Evolutionary conservation across 305 asterid species (phyloP).

Genomic region (Solanum hybrid): DNA sequence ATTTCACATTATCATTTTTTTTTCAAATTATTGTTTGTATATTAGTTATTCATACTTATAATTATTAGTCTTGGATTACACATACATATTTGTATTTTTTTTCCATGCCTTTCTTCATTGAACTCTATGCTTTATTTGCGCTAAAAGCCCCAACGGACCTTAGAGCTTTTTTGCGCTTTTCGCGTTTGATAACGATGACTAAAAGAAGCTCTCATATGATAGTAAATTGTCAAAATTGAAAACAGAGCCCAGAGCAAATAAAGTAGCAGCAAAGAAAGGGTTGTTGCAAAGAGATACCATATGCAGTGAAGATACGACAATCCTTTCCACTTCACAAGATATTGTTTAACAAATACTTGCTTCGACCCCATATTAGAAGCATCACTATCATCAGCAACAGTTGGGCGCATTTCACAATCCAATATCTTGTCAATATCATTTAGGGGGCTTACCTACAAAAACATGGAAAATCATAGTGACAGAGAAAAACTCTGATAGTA

Average conservation of each 20-base stretch:
- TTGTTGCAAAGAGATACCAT: slow-evolving; percentile 38
- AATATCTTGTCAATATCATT: slow-evolving; percentile 83
- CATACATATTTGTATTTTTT: background rate
- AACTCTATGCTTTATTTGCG: background rate
- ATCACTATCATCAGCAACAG: slow-evolving; percentile 56
- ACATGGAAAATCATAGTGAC: background rate
- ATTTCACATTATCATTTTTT: background rate
- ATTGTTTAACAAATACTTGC: slow-evolving; percentile 79
- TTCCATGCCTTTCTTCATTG: background rate
- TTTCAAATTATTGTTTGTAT: background rate
- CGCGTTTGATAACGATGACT: background rate
- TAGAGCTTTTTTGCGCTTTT: background rate
- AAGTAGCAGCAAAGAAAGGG: background rate
- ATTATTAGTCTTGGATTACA: background rate
- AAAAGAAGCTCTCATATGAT: background rate
- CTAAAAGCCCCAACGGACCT: background rate
- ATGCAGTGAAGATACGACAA: slow-evolving; percentile 84
- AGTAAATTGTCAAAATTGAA: background rate
- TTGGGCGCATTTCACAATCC: slow-evolving; percentile 88
- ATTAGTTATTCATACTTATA: background rate
- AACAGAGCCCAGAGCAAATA: background rate
- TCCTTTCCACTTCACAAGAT: slow-evolving; percentile 96
- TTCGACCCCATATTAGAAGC: slow-evolving; percentile 61
- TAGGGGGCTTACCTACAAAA: slow-evolving; percentile 70
- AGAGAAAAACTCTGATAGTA: background rate